Evolutionary conservation across 441 rosid species (phyloP), one percentile per base, ranked within the genome.

Genomic region (Brassica balearica): DNA sequence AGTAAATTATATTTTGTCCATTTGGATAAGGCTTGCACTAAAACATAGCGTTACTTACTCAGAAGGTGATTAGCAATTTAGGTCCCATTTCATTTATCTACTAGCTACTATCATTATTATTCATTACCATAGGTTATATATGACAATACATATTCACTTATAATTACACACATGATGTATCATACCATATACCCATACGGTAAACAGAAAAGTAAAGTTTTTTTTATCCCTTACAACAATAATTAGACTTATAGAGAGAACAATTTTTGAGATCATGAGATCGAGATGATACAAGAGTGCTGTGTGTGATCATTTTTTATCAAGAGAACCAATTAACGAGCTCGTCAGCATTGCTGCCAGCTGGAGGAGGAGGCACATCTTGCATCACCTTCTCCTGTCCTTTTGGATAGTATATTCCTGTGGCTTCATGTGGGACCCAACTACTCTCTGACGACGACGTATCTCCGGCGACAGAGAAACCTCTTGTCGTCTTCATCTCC

Each of bases 371-470:
- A 72, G 81, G 84, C 20, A 81, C 73, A 73, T 77, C 84, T 81
- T 81, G 75, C 81, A 81, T 77, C 9, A 81, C 64, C 15, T 81
- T 81, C 79, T 81, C 84, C 41, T 81, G 81, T 4, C 84, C 84
- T 22, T 81, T 77, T 55, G 84, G 84, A 70, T 81, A 81, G 58
- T 77, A 81, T 55, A 81, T 81, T 23, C 84, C 78, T 14, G 81
- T 77, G 0, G 65, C 74, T 55, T 72, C 75, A 68, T 81, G 81
- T 61, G 84, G 84, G 7, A 81, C 72, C 84, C 84, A 81, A 76
- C 71, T 71, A 48, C 0, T 75, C 20, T 3, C 65, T 46, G 83
- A 11, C 46, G 80, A 10, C 6, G 77, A 63, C 20, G 70, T 66
- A 14, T 76, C 84, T 41, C 78, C 70, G 62, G 67, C 77, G 6